phyloP scores from a whole-genome alignment of 257 asterid genomes.

The Perilla frutescens region DNA sequence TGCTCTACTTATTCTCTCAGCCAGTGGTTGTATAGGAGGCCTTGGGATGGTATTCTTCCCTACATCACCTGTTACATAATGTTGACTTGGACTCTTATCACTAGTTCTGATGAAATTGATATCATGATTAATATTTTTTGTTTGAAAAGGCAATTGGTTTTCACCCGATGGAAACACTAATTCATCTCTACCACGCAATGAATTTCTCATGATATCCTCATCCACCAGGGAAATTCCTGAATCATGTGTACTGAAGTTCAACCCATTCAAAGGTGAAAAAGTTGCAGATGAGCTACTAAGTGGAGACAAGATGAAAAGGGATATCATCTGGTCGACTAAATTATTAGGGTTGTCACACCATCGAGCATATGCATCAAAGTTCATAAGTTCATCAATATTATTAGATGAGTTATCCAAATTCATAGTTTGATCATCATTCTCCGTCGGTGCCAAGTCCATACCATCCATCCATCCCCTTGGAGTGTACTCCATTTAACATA shows the following conservation, averaged over 20 bases:
- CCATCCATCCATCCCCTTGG: constrained; percentile 49
- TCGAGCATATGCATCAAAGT: constrained; percentile 55
- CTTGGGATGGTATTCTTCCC: constrained; percentile 45
- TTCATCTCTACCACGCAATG: constrained; percentile 32
- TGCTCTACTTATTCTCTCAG: constrained; percentile 72
- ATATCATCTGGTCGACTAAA: constrained; percentile 48
- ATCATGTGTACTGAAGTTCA: constrained; percentile 39
- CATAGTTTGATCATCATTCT: constrained; percentile 36
- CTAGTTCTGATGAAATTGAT: constrained; percentile 25
- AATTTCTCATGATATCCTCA: constrained; percentile 33
- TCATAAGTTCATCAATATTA: constrained; percentile 49
- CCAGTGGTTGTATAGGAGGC: constrained; percentile 49
- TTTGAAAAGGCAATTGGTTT: constrained; percentile 26
- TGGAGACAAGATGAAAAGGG: constrained; percentile 53
- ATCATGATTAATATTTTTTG: constrained; percentile 30
- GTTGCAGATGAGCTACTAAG: constrained; percentile 28
- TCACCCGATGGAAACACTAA: constrained; percentile 31
- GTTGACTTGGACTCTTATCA: constrained; percentile 32
- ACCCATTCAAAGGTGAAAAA: constrained; percentile 44
- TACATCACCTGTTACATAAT: constrained; percentile 32
- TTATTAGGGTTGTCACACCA: constrained; percentile 54
- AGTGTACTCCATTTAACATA: constrained; percentile 44
- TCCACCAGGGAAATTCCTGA: constrained; percentile 31
- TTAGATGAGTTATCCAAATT: constrained; percentile 32
- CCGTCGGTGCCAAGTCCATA: constrained; percentile 31